Percentiles rank a stretch among this genome's conserved stretches.
Evolutionary conservation across 768 basidiomycete species (phyloP).

Genomic region (Xerocomus brunneocitrinus): DNA sequence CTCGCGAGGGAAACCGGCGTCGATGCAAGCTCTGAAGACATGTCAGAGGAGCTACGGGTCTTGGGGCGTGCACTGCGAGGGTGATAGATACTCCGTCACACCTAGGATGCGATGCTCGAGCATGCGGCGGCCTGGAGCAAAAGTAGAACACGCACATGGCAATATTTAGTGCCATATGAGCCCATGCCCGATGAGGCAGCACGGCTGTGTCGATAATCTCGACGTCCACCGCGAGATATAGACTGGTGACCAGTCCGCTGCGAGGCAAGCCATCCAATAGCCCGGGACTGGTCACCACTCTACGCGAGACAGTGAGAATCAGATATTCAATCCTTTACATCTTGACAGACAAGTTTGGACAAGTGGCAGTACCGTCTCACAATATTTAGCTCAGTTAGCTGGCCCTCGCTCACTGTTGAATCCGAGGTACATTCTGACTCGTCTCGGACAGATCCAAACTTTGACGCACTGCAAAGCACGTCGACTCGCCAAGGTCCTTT

Average conservation of each 20-base stretch:
- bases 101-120: neutral
- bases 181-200: neutral
- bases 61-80: neutral
- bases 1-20: conserved; percentile 14
- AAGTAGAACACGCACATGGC: neutral
- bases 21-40: conserved; percentile 2
- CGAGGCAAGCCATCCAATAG: too few species aligned
- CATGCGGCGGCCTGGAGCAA: neutral
- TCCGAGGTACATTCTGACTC: too few species aligned
- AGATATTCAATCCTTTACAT: too few species aligned
- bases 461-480: too few species aligned
- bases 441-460: too few species aligned
- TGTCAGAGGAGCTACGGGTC: neutral
- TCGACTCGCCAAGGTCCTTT: neutral
- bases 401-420: too few species aligned
- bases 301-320: too few species aligned
- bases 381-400: too few species aligned
- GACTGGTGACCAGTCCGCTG: too few species aligned
- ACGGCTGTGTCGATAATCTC: neutral
- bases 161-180: neutral
- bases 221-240: neutral
- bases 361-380: too few species aligned
- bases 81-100: neutral
- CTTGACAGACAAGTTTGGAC: too few species aligned
- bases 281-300: too few species aligned